Percentiles rank a stretch among this genome's conserved stretches.
These are phyloP conservation scores for Flaveria robusta DNA, from an alignment of 129 eudicot genomes.

Conservation along the genomic window DNA sequence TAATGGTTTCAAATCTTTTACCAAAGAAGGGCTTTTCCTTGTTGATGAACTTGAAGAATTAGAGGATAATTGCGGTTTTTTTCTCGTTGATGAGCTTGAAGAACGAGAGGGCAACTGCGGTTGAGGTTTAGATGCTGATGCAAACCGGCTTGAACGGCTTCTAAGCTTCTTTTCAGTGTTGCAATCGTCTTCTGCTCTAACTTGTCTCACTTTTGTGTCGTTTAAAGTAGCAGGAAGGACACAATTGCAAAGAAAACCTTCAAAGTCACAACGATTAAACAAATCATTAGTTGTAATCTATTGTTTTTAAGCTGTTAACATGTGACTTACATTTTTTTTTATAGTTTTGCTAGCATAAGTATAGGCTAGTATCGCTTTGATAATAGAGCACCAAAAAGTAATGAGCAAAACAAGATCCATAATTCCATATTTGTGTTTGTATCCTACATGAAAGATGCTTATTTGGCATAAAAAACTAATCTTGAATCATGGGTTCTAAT, in stretches of 20 bases:
- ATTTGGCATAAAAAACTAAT: conserved; percentile 28
- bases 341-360: not conserved
- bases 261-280: conserved; percentile 13
- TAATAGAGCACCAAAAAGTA: conserved; percentile 3
- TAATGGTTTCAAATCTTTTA: conserved; percentile 17
- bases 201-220: conserved; percentile 64
- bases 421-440: conserved; percentile 27
- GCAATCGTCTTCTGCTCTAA: conserved; percentile 53
- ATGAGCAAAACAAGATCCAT: conserved; percentile 36
- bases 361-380: not conserved
- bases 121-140: conserved; percentile 47
- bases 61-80: conserved; percentile 33
- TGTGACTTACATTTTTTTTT: not conserved
- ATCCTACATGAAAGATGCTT: conserved; percentile 23
- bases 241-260: conserved; percentile 85
- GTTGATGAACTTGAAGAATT: conserved; percentile 43
- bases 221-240: conserved; percentile 81
- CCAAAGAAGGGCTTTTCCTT: conserved; percentile 24
- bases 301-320: not conserved
- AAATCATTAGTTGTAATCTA: conserved; percentile 13
- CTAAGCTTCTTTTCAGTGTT: conserved; percentile 60
- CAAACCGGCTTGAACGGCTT: conserved; percentile 67
- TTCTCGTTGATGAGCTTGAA: conserved; percentile 39
- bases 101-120: conserved; percentile 36
- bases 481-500: conserved; percentile 29